Evolutionary conservation across 78 protist genomes (phyloP).

Genomic region (Pigoraptor vietnamica): DNA sequence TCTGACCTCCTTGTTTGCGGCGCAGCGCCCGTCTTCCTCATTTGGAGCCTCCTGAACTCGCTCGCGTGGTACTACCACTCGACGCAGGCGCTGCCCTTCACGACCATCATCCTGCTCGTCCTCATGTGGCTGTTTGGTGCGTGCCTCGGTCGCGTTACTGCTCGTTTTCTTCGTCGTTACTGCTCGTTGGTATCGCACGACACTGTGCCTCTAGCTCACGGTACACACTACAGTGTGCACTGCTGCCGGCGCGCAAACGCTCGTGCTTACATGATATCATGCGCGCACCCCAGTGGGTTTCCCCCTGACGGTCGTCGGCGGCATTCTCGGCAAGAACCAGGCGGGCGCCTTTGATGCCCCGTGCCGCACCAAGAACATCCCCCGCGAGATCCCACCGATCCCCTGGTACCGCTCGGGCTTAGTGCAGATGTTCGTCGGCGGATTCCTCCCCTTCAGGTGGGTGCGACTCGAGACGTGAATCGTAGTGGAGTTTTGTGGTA

Average conservation of each 20-base stretch:
- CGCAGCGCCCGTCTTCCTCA: constrained; percentile 60
- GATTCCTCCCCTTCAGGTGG: constrained; percentile 86
- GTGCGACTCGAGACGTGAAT: constrained; percentile 7
- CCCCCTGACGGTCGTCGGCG: constrained; percentile 91
- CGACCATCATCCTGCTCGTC: constrained; percentile 67
- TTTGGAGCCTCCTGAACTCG: constrained; percentile 76
- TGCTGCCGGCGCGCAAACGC: background rate
- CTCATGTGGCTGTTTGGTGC: constrained; percentile 61
- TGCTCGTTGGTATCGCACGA: too few relatives aligned
- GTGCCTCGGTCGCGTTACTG: too few relatives aligned
- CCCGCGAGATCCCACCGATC: constrained; percentile 86
- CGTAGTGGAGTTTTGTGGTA: too few relatives aligned
- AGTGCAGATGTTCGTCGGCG: constrained; percentile 80
- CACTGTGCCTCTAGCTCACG: too few relatives aligned
- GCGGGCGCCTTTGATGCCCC: constrained; percentile 77
- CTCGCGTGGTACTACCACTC: constrained; percentile 71
- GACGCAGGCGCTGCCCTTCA: constrained; percentile 86
- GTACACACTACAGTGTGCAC: background rate
- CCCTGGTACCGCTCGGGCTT: constrained; percentile 64
- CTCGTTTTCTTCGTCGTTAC: too few relatives aligned
- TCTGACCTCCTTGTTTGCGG: background rate
- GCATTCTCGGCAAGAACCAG: constrained; percentile 77
- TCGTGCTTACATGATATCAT: background rate
- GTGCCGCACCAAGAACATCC: constrained; percentile 79
- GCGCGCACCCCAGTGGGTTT: constrained; percentile 45